Evolutionary conservation across 164 flowering plant genomes (phyloP).

Genomic region (Macadamia tetraphylla): DNA sequence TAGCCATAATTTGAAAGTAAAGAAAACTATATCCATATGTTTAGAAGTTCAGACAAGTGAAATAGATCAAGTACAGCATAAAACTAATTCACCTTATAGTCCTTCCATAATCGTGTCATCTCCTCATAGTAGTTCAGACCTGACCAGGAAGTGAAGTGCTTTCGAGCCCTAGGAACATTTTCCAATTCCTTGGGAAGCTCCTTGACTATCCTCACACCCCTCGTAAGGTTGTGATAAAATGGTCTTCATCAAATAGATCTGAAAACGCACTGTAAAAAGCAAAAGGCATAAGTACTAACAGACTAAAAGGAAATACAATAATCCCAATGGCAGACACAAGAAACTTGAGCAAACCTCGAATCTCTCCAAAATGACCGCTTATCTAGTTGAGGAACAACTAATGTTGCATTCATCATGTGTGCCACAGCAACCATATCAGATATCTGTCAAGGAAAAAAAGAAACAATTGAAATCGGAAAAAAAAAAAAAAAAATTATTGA

Average conservation of each 20-base stretch:
- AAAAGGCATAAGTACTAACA: conserved; percentile 3
- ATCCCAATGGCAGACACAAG: neutral
- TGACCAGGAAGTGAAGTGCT: conserved; percentile 90
- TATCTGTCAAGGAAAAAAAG: conserved; percentile 37
- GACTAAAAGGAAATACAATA: neutral
- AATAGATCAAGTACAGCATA: neutral
- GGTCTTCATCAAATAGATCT: conserved; percentile 79
- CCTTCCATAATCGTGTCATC: conserved; percentile 56
- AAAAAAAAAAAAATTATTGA: too few relatives aligned
- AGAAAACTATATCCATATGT: neutral
- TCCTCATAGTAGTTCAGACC: conserved; percentile 76
- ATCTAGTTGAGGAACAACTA: conserved; percentile 94
- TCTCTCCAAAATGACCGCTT: conserved; percentile 91
- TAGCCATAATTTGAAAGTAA: too few relatives aligned
- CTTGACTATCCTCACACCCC: conserved; percentile 61
- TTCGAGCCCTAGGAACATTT: conserved; percentile 70
- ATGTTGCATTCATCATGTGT: conserved; percentile 86
- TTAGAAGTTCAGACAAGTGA: too few relatives aligned
- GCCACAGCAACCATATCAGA: conserved; percentile 98
- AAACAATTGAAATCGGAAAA: too few relatives aligned
- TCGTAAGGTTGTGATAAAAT: conserved; percentile 66
- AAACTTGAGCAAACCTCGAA: conserved; percentile 52
- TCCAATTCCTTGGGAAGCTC: conserved; percentile 83
- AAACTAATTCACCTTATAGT: conserved; percentile 31
- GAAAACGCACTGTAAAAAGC: conserved; percentile 58